These are phyloP conservation scores for Eimeria maxima DNA, from an alignment of 169 alveolate genomes.

Conservation along the genomic window DNA sequence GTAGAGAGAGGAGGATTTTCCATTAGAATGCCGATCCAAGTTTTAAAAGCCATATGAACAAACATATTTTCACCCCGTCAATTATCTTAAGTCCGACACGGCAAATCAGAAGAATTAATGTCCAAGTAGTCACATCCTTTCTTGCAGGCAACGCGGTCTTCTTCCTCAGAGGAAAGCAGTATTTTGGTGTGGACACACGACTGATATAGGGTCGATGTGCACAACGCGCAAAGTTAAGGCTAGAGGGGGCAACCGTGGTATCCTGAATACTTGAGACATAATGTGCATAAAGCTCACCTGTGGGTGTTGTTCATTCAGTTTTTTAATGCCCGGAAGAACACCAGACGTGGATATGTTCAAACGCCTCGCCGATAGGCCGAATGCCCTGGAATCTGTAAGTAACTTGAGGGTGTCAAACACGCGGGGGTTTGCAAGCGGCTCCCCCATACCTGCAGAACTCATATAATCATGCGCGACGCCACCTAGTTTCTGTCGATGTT, in stretches of 20 bases:
- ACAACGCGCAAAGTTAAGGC: no score
- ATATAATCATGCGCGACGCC: neutral
- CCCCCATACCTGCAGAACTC: conserved; percentile 91
- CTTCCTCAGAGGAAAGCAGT: no score
- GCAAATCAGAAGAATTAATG: neutral
- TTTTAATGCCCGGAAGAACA: conserved; percentile 92
- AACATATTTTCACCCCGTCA: neutral
- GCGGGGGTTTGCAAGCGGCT: conserved; percentile 94
- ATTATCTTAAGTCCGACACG: neutral
- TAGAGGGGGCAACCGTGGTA: no score
- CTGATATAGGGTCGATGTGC: no score
- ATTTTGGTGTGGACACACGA: no score
- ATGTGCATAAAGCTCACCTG: conserved; percentile 79
- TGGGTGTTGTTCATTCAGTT: conserved; percentile 89
- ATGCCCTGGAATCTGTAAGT: conserved; percentile 86
- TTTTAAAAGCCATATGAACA: neutral
- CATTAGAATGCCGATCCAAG: neutral
- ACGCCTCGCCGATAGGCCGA: conserved; percentile 90
- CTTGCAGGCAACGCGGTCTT: neutral
- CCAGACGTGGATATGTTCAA: conserved; percentile 92
- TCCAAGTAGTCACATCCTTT: neutral
- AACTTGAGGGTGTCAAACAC: conserved; percentile 91
- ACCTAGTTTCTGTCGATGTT: no score
- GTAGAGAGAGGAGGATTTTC: neutral
- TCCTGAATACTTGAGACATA: neutral